A percentile compares a stretch with the other conserved stretches of the same genome.
phyloP scores from a whole-genome alignment of 352 stramenopile species.

The Phytopythium sindhum region DNA sequence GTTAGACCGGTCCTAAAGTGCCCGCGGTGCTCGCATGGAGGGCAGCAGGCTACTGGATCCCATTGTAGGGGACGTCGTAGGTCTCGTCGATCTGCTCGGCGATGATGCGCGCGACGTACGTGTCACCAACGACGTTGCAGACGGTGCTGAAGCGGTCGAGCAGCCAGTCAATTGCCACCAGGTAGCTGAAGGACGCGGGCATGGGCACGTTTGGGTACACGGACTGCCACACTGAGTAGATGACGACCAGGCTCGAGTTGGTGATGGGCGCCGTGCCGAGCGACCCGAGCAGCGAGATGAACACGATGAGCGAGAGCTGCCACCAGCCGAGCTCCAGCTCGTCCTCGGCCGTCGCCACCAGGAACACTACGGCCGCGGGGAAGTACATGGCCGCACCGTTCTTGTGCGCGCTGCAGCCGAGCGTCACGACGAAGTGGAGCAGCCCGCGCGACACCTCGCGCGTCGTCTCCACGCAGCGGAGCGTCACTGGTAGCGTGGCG shows the following conservation, averaged over 20 bases:
- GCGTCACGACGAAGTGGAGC: slow-evolving; percentile 65
- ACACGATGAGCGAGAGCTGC: slow-evolving; percentile 50
- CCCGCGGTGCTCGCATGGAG: too few relatives aligned
- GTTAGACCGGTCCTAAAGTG: too few relatives aligned
- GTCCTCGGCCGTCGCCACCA: slow-evolving; percentile 44
- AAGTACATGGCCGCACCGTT: slow-evolving; percentile 79
- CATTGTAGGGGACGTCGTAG: slow-evolving; percentile 17
- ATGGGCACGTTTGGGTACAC: slow-evolving; percentile 54
- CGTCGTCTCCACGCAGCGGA: slow-evolving; percentile 62
- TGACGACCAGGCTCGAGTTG: slow-evolving; percentile 65
- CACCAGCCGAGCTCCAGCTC: slow-evolving; percentile 38
- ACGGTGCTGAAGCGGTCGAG: slow-evolving; percentile 66
- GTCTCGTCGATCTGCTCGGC: slow-evolving; percentile 71
- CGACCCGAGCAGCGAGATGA: slow-evolving; percentile 62
- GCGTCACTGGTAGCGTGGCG: slow-evolving; percentile 58
- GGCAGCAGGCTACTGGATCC: not conserved
- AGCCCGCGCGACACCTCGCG: slow-evolving; percentile 53
- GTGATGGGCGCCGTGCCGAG: slow-evolving; percentile 63
- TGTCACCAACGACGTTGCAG: slow-evolving; percentile 68
- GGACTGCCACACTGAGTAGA: slow-evolving; percentile 74
- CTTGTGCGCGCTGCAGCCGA: slow-evolving; percentile 72
- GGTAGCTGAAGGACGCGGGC: slow-evolving; percentile 62
- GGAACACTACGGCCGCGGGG: slow-evolving; percentile 60
- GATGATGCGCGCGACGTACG: slow-evolving; percentile 73
- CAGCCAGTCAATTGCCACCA: slow-evolving; percentile 74